Base-by-base conservation (phyloP, 2,329 filamentous ascomycete genomes). In the Polytolypa hystricis region DNA sequence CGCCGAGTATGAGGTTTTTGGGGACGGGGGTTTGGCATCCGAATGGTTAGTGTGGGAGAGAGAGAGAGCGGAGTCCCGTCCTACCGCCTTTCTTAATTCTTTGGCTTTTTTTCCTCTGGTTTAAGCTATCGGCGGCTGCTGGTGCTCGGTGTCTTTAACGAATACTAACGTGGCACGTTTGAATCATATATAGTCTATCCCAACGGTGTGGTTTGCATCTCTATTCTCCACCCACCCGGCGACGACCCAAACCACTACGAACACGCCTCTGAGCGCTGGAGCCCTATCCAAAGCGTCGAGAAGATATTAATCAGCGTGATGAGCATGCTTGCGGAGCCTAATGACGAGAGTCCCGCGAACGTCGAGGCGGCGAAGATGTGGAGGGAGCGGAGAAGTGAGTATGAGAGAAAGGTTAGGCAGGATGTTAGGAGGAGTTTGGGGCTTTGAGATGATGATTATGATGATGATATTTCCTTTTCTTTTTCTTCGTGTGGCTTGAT, bases 161-260 rank as follows among this genome's bases (percentile, higher is more conserved):
- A n/a, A n/a, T n/a, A n/a, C n/a, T n/a, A n/a, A n/a, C n/a, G n/a
- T n/a, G n/a, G n/a, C n/a, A n/a, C n/a, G n/a, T n/a, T n/a, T n/a
- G n/a, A n/a, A n/a, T n/a, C n/a, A 15, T 14, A 4, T 21, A 27
- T 47, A 76, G 75, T 98, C 56, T 96, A 95, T 65, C 67, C 75
- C 8, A 77, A 76, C 54, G 91, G 91, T 51, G 76, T 80, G 45
- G 84, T 98, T 39, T 98, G 91, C 70, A 96, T 98, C 59, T 93
- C 84, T 28, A 98, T 98, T 64, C 71, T 98, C 27, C 91, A 98
- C 61, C 84, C 89, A 9, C 89, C 91, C 3, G 87, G 84, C 62
- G 87, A 95, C 53, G 91, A 98, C 56, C 78, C 84, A 55, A 91
- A 83, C 61, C 89, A 89, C 38, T 98, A 98, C 66, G 91, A 98